Evolutionary conservation across 441 rosid genomes (phyloP).

Genomic region (Adansonia madagascariensis): DNA sequence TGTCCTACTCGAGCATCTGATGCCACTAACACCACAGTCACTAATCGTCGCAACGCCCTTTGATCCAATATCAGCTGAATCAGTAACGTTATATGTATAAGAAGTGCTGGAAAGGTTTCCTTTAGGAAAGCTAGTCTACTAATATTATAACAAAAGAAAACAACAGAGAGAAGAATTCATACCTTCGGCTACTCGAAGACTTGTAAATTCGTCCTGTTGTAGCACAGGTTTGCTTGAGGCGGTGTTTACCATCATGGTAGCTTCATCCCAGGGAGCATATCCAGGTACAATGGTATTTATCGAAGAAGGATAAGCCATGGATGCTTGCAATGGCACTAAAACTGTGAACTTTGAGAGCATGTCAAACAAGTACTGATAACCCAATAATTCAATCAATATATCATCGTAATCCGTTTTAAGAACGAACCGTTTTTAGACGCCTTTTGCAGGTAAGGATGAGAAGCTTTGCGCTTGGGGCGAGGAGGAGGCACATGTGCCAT

Average conservation of each 20-base stretch:
- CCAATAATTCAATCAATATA: slow-evolving; percentile 14
- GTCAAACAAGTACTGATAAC: slow-evolving; percentile 22
- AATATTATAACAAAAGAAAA: slow-evolving; percentile 29
- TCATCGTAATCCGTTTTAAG: not conserved
- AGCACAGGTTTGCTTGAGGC: slow-evolving; percentile 45
- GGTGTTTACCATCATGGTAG: slow-evolving; percentile 50
- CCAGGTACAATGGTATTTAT: slow-evolving; percentile 48
- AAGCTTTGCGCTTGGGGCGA: slow-evolving; percentile 75
- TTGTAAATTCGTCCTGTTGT: slow-evolving; percentile 53
- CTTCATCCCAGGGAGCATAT: slow-evolving; percentile 35
- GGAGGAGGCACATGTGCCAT: slow-evolving; percentile 81
- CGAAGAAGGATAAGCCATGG: slow-evolving; percentile 55
- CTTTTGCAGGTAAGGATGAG: slow-evolving; percentile 80
- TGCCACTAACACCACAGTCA: slow-evolving; percentile 41
- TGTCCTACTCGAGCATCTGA: slow-evolving; percentile 30
- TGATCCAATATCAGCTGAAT: slow-evolving; percentile 92
- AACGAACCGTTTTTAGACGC: slow-evolving; percentile 61
- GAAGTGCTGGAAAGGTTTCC: slow-evolving; percentile 65
- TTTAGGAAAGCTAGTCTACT: slow-evolving; percentile 35
- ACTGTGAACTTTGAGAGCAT: slow-evolving; percentile 42
- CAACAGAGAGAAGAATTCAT: slow-evolving; percentile 37
- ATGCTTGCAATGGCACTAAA: slow-evolving; percentile 58
- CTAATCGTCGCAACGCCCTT: slow-evolving; percentile 51
- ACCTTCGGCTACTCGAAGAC: slow-evolving; percentile 59
- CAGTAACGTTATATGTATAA: slow-evolving; percentile 62